Conservation (phyloP, 805 yeast genomes). For the Wickerhamomyces sydowiorum region DNA sequence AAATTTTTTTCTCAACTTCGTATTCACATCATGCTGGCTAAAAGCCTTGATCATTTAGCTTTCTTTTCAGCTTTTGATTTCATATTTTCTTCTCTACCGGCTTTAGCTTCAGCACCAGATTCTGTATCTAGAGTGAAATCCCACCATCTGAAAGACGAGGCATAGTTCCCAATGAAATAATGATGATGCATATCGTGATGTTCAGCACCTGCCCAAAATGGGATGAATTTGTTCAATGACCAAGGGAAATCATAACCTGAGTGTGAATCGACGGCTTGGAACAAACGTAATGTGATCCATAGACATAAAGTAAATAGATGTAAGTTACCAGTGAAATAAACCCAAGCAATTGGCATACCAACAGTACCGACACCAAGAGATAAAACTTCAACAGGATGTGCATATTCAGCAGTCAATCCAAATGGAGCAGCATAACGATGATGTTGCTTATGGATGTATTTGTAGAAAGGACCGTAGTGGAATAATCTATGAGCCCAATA, state of each 20-base stretch:
- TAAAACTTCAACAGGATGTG: constrained; percentile 94
- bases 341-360: constrained; percentile 87
- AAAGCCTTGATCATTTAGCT: not conserved
- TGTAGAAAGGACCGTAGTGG: constrained; percentile 86
- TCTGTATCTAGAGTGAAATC: constrained; percentile 85
- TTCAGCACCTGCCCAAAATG: constrained; percentile 98
- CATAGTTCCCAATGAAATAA: constrained; percentile 92
- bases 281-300: constrained; percentile 84
- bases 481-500: constrained; percentile 91
- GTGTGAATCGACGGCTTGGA: constrained; percentile 97
- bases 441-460: constrained; percentile 93
- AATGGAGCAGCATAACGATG: constrained; percentile 98
- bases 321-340: constrained; percentile 65
- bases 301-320: constrained; percentile 82
- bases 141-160: constrained; percentile 96
- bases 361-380: constrained; percentile 93
- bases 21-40: too few relatives aligned
- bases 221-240: constrained; percentile 87
- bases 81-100: constrained; percentile 63
- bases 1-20: too few relatives aligned
- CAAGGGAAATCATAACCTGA: constrained; percentile 98
- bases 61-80: constrained; percentile 11
- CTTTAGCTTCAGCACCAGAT: constrained; percentile 77
- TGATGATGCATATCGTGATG: constrained; percentile 98
- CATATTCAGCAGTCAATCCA: constrained; percentile 95